Conservation (phyloP, 2,329 filamentous ascomycete species). For the Fusarium virguliforme region DNA sequence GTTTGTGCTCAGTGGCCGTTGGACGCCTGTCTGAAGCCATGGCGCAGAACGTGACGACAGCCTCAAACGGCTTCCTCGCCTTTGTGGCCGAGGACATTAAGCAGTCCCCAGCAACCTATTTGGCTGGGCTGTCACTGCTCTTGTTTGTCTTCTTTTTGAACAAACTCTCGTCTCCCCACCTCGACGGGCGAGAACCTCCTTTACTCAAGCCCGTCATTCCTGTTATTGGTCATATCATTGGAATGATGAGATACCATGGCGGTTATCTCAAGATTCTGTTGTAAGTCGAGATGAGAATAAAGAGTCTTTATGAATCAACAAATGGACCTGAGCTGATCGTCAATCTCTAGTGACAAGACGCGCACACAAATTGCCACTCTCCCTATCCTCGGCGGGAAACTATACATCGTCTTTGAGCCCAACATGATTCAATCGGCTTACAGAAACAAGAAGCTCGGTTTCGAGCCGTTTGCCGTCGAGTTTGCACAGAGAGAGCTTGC, state of each 20-base stretch:
- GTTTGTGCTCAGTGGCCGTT: neutral
- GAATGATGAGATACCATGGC: constrained; percentile 50
- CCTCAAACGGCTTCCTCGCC: constrained; percentile 18
- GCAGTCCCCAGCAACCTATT: constrained; percentile 26
- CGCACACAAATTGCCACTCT: constrained; percentile 61
- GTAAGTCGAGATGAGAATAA: constrained; percentile 25
- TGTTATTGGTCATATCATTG: constrained; percentile 60
- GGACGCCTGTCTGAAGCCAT: neutral
- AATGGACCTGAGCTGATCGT: neutral
- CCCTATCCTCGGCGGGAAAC: constrained; percentile 60
- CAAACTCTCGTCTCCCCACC: constrained; percentile 25
- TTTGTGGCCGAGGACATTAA: constrained; percentile 20
- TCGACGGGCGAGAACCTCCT: constrained; percentile 30
- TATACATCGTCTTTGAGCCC: constrained; percentile 64
- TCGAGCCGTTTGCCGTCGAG: constrained; percentile 60
- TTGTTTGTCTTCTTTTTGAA: neutral
- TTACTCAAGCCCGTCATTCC: constrained; percentile 29
- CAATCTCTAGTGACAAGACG: constrained; percentile 14
- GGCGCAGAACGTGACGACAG: neutral
- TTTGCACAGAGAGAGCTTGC: constrained; percentile 58
- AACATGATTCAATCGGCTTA: constrained; percentile 59
- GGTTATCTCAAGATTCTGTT: constrained; percentile 37
- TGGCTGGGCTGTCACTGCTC: constrained; percentile 17
- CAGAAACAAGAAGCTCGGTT: constrained; percentile 61
- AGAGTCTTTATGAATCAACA: neutral